Base-by-base conservation (phyloP, 495 filamentous ascomycete genomes). In the Penicillium desertorum region DNA sequence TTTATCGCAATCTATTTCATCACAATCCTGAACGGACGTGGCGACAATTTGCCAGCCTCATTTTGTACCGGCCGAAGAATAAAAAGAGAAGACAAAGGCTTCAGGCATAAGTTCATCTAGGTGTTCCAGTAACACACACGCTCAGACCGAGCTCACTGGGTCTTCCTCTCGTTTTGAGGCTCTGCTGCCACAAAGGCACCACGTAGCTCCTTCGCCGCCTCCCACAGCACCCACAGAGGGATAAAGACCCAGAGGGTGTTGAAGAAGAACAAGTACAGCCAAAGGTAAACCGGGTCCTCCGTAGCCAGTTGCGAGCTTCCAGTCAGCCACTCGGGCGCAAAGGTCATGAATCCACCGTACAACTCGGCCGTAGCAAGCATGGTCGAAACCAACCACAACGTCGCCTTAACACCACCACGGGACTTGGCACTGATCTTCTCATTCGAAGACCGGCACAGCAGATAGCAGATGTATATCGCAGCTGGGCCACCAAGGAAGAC, bases 331-430 rank as follows among this genome's bases (percentile, higher is more conserved):
- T 98, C 93, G 14, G 93, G 93, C 61, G 83, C 87, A 74, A 98
- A 98, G 0, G 93, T 98, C 89, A 98, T 97, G 68, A 88, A 96
- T 79, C 89, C 91, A 37, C 93, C 93, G 74, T 98, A 98, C 12
- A 98, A 68, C 77, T 98, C 93, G n/a, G 84, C 91, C 7, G 89
- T 93, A n/a, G 92, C 92, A 49, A 96, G 70, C 23, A 91, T 80
- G 27, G 82, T 80, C 69, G 91, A 86, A 64, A 84, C 77, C 59
- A 93, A 82, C 79, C 84, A 87, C 48, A 83, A 73, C 51, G 79
- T 78, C n/a, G 76, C 79, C 64, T 85, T 82, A 61, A 77, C 80
- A 0, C 45, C 22, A 5, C 69, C 75, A 27, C 62, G 58, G 23
- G 30, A 45, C 20, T 27, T 22, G 4, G 62, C 56, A 22, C 47